Evolutionary conservation across 306 rosid genomes (phyloP), one percentile per base, ranked within the genome.

Genomic region (Lathyrus oleraceus): DNA sequence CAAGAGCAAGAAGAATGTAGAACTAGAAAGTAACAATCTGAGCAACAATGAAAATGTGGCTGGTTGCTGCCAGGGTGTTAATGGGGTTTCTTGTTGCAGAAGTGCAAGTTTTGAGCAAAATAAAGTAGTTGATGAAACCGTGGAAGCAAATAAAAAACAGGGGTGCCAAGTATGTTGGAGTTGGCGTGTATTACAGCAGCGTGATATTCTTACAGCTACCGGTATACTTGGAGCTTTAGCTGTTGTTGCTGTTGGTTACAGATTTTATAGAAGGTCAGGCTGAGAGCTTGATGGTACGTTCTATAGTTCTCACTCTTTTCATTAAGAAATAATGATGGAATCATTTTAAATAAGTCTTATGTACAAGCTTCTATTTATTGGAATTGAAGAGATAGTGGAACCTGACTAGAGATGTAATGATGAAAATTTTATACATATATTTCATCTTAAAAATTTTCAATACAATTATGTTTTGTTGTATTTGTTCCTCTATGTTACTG

Each of bases 31-130:
- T 61, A 54, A 28, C 71, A 42, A 67, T 27, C 61, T 40, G 21
- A 71, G 71, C 68, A 81, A 27, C 72, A 67, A 52, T 10, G 75
- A 70, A 70, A 78, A 78, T 20, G 61, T 77, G 70, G 79, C 7
- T 56, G 85, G 85, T 35, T 82, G 86, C 67, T 82, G 86, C 66
- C 83, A 78, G 83, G 95, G 92, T 66, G 88, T 73, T 69, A 85
- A 84, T 79, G 96, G 98, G 49, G 76, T 84, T 74, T 80, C 89
- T 20, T 92, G 98, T 72, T 93, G 98, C 85, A 80, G 74, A 84
- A 95, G 60, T 79, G 82, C 25, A 75, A 79, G 54, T 79, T 44
- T 70, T 63, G 92, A 81, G 75, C 73, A 81, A 79, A 89, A 48
- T 59, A 72, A 65, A 69, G 81, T 16, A 43, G 60, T 19, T 40